Base-by-base conservation (phyloP, 305 asterid species). In the Rubia tinctorum region DNA sequence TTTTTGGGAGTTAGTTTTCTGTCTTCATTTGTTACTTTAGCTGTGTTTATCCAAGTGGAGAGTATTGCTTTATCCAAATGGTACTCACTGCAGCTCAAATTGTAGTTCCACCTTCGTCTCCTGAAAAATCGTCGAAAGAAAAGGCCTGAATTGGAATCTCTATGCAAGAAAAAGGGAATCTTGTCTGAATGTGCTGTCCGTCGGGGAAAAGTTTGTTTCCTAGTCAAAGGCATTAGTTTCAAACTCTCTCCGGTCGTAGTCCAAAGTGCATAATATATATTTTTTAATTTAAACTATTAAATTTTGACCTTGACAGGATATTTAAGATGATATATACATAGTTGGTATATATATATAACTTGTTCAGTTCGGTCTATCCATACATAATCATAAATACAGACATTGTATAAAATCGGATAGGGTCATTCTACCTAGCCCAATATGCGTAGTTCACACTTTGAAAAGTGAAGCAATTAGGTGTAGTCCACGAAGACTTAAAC, bases 1-100 rank as follows among this genome's bases (percentile, higher is more conserved):
- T 71, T 63, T 61, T 25, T 68, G 49, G 76, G 69, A 17, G 62
- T 18, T 18, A 8, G 45, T 72, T 23, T 61, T 62, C 59, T 43
- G 56, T 55, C 75, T 72, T 23, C 68, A 22, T 11, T 42, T 15
- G 8, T 14, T 22, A 1, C 43, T 60, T 20, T 3, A 34, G 39
- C 39, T 34, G 39, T 14, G 40, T 51, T 59, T 43, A 43, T 49
- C 56, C 0, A 34, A 34, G 20, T 49, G 56, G 15, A 49, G 20
- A 7, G 60, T 18, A 18, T 6, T 18, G 25, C 60, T 53, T 53
- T 18, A 53, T 22, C 25, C 18, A 18, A 53, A 34, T 4, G 39
- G 39, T 34, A 34, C 39, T 4, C 39, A 34, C 39, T 34, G 39
- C 39, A 3, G 55, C 8, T 49, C 56, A 49, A 49, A 15, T 49